A percentile compares a stretch with the other conserved stretches of the same genome.
Conservation (phyloP, 306 rosid species). For the Citrullus colocynthis region DNA sequence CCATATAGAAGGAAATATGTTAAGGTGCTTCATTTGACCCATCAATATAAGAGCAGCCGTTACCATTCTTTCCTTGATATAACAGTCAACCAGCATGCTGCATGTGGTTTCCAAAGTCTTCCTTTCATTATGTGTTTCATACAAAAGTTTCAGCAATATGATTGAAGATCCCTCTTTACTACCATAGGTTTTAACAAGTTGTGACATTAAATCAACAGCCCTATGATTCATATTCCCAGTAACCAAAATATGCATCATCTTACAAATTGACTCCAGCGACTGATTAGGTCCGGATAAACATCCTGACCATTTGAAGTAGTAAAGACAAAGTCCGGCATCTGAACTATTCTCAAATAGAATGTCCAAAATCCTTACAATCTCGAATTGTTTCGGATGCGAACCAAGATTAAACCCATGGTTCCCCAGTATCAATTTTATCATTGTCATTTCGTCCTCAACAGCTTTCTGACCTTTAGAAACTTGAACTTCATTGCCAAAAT, state of each 20-base stretch:
- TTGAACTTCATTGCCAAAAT: neutral
- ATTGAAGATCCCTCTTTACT: constrained; percentile 2
- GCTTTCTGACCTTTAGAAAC: neutral
- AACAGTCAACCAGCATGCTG: constrained; percentile 21
- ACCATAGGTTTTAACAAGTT: constrained; percentile 11
- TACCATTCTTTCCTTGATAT: constrained; percentile 19
- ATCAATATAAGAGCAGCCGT: constrained; percentile 7
- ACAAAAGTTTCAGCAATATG: constrained; percentile 4
- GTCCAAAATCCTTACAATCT: constrained; percentile 9
- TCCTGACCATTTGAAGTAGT: constrained; percentile 27
- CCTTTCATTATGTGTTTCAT: constrained; percentile 11
- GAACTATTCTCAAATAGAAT: constrained; percentile 23
- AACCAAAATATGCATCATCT: constrained; percentile 27
- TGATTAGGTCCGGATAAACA: constrained; percentile 12
- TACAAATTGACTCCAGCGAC: constrained; percentile 8
- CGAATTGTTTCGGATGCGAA: constrained; percentile 5
- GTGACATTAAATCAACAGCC: constrained; percentile 19
- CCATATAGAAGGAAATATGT: constrained; percentile 21
- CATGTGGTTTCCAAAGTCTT: constrained; percentile 15
- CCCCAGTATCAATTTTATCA: constrained; percentile 11
- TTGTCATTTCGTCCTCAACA: constrained; percentile 8
- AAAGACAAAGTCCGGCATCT: constrained; percentile 16
- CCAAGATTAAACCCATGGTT: constrained; percentile 18
- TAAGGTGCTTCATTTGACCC: constrained; percentile 14
- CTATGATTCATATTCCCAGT: constrained; percentile 27